phyloP scores from a whole-genome alignment of 169 alveolate genomes.

The Cystoisospora suis region DNA sequence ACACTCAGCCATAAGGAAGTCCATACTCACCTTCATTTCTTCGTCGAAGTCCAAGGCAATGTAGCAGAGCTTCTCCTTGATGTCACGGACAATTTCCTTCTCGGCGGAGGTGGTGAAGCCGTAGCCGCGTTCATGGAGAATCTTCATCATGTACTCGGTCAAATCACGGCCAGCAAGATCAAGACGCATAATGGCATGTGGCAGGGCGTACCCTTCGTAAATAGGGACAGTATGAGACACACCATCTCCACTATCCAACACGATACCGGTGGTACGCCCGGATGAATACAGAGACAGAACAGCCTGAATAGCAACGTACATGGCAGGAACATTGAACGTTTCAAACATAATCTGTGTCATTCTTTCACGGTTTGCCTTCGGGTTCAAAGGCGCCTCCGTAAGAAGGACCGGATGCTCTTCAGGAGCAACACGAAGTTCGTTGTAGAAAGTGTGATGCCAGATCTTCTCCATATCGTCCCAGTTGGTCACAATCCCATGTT shows the following conservation, averaged over 20 bases:
- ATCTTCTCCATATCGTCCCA: constrained; percentile 99
- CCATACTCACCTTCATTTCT: constrained; percentile 89
- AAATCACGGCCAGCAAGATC: constrained; percentile 98
- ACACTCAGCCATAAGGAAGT: too few species aligned
- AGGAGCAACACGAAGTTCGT: constrained; percentile 97
- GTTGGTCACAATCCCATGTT: constrained; percentile 98
- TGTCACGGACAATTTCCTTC: constrained; percentile 96
- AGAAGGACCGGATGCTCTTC: constrained; percentile 97
- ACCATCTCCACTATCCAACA: constrained; percentile 99
- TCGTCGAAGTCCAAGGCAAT: constrained; percentile 96
- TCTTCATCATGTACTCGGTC: constrained; percentile 94
- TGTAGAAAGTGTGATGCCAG: constrained; percentile 98
- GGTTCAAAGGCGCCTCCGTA: constrained; percentile 99
- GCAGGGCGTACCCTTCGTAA: constrained; percentile 99
- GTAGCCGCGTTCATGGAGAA: constrained; percentile 95
- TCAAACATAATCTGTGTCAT: constrained; percentile 98
- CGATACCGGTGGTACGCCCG: constrained; percentile 99
- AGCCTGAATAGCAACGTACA: constrained; percentile 97
- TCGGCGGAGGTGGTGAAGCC: constrained; percentile 97
- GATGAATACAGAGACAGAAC: constrained; percentile 98
- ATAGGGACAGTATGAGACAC: constrained; percentile 99
- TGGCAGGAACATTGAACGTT: constrained; percentile 97
- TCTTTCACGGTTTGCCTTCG: constrained; percentile 97
- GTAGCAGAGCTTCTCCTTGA: constrained; percentile 96
- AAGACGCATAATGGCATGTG: constrained; percentile 95